Base-by-base conservation (phyloP, 805 yeast genomes). In the Metschnikowia lochheadii region DNA sequence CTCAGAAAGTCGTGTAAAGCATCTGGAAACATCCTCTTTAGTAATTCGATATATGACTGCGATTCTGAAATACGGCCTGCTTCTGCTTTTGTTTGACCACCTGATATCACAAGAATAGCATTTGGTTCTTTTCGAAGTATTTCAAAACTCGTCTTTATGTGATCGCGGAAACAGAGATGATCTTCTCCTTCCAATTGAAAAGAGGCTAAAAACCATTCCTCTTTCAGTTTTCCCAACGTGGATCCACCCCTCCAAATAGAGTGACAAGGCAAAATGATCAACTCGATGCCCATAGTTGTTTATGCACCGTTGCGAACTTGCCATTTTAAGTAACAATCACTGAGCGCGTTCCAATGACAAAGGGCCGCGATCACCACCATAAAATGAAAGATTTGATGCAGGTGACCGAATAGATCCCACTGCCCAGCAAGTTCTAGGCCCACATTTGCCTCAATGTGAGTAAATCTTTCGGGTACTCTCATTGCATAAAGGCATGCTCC, bases 351-450 rank as follows among this genome's bases (percentile, higher is more conserved):
- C 66, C 85, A 80, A 67, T 90, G 97, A 50, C 85, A 85, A 49
- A 69, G 72, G 0, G 96, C 87, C 13, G 95, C 96, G 11, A 83
- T 56, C 0, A 88, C 90, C 6, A 89, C 96, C 59, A 86, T 65
- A 8, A 85, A 66, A 64, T 89, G 96, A 63, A 89, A 89, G 8
- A 89, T 76, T 62, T 89, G 96, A 64, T 89, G 97, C 6, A 95
- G 85, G 56, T 87, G 86, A 1, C 96, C 96, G 66, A 80, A 76
- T 10, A 80, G 60, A 57, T 89, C 96, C 63, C 77, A 87, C 18
- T 37, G 56, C 2, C 74, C 75, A 1, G 59, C 50, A 10, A 50
- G 15, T 2, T 61, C 56, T 6, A 40, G 46, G 6, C 35, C 45
- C 6, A 56, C 61, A 34, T 56, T 56, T 31, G 61, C 58, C 8